Base-by-base conservation (phyloP, 2,329 filamentous ascomycete genomes). In the Stagonosporopsis chrysanthemi region DNA sequence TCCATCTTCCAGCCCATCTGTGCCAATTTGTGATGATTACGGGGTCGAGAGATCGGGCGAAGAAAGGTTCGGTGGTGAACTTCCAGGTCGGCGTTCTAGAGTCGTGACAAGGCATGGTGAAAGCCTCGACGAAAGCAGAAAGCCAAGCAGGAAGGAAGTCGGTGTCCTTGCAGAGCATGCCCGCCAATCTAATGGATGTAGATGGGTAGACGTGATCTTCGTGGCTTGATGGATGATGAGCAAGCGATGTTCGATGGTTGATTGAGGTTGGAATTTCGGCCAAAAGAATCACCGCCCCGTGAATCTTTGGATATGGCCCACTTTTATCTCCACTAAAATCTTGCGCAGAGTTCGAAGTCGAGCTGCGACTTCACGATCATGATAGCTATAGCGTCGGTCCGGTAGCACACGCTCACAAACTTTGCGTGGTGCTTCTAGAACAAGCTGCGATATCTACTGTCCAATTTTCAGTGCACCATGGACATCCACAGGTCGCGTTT, bases 401-500 rank as follows among this genome's bases (percentile, higher is more conserved):
- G 62, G 59, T 60, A 68, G 65, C 56, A 63, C 58, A 61, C 44
- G 55, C 44, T 50, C 29, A 46, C 31, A 48, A 52, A 53, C 58
- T 55, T 50, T 54, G 61, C 60, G 61, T 54, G 51, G 44, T 62
- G 57, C 35, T 56, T 39, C 8, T 26, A 15, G 43, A 17, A 47
- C 19, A 33, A 28, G 12, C 28, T 53, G 40, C 40, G n/a, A 39
- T 15, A 31, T 14, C 26, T 6, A 19, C 39, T 19, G 15, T 24
- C 17, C 6, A 4, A n/a, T 28, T 26, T 6, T 26, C 22, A 26
- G 19, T 41, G 23, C 47, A 67, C 45, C 58, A 97, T 98, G 94
- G 94, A 98, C 79, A 89, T 99, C 75, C 95, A 99, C 82, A 91
- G 95, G 71, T 96, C 93, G 74, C 91, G 95, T 74, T 99, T 99